phyloP scores from a whole-genome alignment of 2,329 filamentous ascomycete species.

The Chaetoscypha palmicola region DNA sequence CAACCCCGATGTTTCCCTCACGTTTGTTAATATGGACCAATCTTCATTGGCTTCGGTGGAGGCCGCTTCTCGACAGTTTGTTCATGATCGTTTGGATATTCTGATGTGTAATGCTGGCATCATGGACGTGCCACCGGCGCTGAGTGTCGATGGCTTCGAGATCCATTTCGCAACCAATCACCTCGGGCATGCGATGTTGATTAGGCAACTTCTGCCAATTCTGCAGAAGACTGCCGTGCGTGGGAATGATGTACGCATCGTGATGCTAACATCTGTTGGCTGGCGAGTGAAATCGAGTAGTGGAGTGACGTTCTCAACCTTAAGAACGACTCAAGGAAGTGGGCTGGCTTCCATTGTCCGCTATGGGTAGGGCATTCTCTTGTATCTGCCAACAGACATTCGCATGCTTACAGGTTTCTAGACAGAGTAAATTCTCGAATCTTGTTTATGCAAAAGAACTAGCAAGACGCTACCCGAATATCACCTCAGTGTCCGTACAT shows the following conservation, averaged over 20 bases:
- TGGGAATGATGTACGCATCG: slow-evolving; percentile 19
- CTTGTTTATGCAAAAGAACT: slow-evolving; percentile 38
- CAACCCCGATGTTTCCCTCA: slow-evolving; percentile 21
- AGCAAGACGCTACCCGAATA: slow-evolving; percentile 33
- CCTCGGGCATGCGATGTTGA: slow-evolving; percentile 39
- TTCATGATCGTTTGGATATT: slow-evolving; percentile 36
- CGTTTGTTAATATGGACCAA: slow-evolving; percentile 39
- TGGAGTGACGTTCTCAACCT: slow-evolving; percentile 10
- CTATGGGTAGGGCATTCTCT: slow-evolving; percentile 4
- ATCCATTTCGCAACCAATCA: slow-evolving; percentile 43
- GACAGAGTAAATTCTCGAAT: slow-evolving; percentile 43
- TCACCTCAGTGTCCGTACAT: slow-evolving; percentile 35
- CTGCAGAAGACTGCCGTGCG: slow-evolving; percentile 25
- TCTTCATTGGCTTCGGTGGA: slow-evolving; percentile 37
- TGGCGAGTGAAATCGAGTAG: slow-evolving; percentile 6
- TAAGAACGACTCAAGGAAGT: slow-evolving; percentile 10
- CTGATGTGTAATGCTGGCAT: slow-evolving; percentile 41
- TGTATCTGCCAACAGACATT: not conserved
- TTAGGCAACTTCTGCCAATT: slow-evolving; percentile 32
- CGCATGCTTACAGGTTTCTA: slow-evolving; percentile 17
- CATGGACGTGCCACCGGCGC: slow-evolving; percentile 33
- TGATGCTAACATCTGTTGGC: slow-evolving; percentile 13
- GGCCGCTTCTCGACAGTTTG: slow-evolving; percentile 34
- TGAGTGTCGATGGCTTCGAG: slow-evolving; percentile 41
- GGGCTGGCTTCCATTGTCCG: slow-evolving; percentile 6